Evolutionary conservation across 176 grass and related monocot species (phyloP).

Genomic region (maize (Zea mays)): Zm-B73-REFERENCE-NAM-5.0 NC_050096.1:99569001-99569500

Average conservation of each 20-base stretch:
- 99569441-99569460: conserved; percentile 26
- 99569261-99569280: background rate
- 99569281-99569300: background rate
- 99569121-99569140: conserved; percentile 57
- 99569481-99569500: conserved; percentile 42
- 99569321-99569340: conserved; percentile 40
- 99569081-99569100: background rate
- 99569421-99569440: background rate
- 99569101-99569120: background rate
- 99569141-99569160: conserved; percentile 81
- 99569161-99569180: conserved; percentile 57
- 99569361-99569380: conserved; percentile 41
- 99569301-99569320: conserved; percentile 19
- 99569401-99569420: conserved; percentile 43
- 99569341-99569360: conserved; percentile 37
- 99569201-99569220: conserved; percentile 57
- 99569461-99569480: conserved; percentile 50
- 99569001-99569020: conserved; percentile 43
- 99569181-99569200: conserved; percentile 71
- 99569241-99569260: too few relatives aligned
- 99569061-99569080: background rate
- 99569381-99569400: conserved; percentile 51
- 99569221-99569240: background rate
- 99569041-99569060: background rate
- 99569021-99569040: conserved; percentile 38